A percentile compares a stretch with the other conserved stretches of the same genome.
Evolutionary conservation across 2,329 filamentous ascomycete species (phyloP).

Genomic region (Fusarium coicis): DNA sequence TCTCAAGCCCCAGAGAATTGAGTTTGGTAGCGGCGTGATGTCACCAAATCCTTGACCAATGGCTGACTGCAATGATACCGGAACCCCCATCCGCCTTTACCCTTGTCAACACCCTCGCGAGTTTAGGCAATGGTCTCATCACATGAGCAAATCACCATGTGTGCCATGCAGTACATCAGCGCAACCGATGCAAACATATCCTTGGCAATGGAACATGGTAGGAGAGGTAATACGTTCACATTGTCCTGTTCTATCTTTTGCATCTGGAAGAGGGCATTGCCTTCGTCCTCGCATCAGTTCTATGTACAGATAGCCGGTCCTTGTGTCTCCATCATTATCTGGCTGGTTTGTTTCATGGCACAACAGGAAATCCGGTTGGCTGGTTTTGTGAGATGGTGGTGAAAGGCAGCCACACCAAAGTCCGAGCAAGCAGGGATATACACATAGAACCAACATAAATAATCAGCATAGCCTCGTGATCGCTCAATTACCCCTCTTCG

Average conservation of each 20-base stretch:
- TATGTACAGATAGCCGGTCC: too few species aligned
- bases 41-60: neutral
- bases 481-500: neutral
- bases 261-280: too few species aligned
- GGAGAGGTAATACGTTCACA: too few species aligned
- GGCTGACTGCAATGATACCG: accelerated
- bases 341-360: accelerated
- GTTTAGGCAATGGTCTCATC: neutral
- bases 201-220: too few species aligned
- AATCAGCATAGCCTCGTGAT: neutral
- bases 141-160: neutral
- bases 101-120: neutral
- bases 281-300: too few species aligned
- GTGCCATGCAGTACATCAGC: neutral
- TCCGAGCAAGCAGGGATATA: neutral
- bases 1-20: accelerated
- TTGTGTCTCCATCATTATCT: too few species aligned
- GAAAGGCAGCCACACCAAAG: neutral
- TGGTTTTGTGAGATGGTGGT: neutral
- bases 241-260: too few species aligned
- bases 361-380: accelerated
- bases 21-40: neutral
- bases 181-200: too few species aligned
- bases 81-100: neutral
- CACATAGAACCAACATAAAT: neutral